A percentile compares a stretch with the other conserved stretches of the same genome.
Evolutionary conservation across 495 filamentous ascomycete species (phyloP).

Genomic region (Sporormia fimetaria): DNA sequence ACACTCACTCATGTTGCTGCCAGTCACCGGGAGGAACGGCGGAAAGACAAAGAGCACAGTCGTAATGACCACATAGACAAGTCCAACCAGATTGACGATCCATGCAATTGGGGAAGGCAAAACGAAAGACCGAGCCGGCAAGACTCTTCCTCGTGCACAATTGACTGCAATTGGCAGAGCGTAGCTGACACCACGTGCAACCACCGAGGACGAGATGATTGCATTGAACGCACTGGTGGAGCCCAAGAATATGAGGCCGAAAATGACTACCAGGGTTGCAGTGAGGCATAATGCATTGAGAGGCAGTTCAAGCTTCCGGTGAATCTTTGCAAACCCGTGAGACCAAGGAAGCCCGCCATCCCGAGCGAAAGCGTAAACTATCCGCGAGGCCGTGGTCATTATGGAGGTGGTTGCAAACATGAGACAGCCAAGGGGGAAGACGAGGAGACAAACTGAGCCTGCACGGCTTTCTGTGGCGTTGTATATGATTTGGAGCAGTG

Average conservation of each 20-base stretch:
- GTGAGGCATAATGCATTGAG: constrained; percentile 60
- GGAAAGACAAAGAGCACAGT: constrained; percentile 71
- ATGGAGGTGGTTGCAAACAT: constrained; percentile 60
- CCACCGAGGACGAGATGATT: constrained; percentile 59
- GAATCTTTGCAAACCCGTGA: constrained; percentile 50
- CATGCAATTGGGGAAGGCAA: constrained; percentile 49
- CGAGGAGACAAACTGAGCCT: constrained; percentile 55
- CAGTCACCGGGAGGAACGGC: constrained; percentile 52
- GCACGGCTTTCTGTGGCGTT: constrained; percentile 55
- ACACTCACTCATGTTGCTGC: constrained; percentile 57
- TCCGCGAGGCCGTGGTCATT: constrained; percentile 66
- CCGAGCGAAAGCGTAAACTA: constrained; percentile 65
- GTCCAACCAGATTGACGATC: constrained; percentile 52
- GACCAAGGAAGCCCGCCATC: constrained; percentile 63
- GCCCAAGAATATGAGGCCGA: constrained; percentile 66
- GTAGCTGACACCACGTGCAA: constrained; percentile 60
- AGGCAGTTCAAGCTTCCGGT: constrained; percentile 52
- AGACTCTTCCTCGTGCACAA: constrained; percentile 49
- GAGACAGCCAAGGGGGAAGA: constrained; percentile 64
- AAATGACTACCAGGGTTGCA: constrained; percentile 50
- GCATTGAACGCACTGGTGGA: constrained; percentile 56
- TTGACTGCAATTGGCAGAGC: constrained; percentile 62
- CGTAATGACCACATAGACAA: constrained; percentile 53
- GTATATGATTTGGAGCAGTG: constrained; percentile 59
- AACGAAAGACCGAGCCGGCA: constrained; percentile 52